A percentile compares a stretch with the other conserved stretches of the same genome.
These are phyloP conservation scores for Phytophthora fragariae DNA, from an alignment of 352 stramenopile species.

Conservation along the genomic window DNA sequence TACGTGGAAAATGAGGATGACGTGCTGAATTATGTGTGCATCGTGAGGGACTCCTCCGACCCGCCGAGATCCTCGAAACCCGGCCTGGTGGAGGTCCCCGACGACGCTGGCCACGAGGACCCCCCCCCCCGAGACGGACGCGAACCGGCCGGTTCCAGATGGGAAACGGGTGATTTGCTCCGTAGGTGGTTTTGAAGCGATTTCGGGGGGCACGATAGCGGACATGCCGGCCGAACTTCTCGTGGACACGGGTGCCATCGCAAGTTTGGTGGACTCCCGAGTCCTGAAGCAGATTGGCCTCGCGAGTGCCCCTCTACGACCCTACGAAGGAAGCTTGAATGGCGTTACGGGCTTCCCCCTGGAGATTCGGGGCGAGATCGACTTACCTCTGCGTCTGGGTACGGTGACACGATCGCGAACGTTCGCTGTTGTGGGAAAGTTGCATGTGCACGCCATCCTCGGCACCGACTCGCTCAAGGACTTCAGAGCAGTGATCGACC, in stretches of 20 bases:
- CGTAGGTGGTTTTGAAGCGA: background rate
- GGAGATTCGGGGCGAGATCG: background rate
- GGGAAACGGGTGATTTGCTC: background rate
- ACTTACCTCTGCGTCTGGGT: background rate
- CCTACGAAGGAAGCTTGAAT: background rate
- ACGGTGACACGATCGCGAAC: background rate
- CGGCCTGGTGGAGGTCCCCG: background rate
- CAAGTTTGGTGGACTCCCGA: background rate
- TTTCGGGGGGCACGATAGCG: background rate
- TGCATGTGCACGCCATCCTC: background rate
- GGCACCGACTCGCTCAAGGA: background rate
- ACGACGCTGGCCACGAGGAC: background rate
- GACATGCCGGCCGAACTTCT: background rate
- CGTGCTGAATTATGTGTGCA: background rate
- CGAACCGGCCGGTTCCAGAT: background rate
- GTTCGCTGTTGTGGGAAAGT: background rate
- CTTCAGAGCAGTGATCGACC: conserved; percentile 1
- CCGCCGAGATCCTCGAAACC: background rate
- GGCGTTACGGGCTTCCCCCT: background rate
- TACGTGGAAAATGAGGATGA: background rate
- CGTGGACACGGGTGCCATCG: background rate
- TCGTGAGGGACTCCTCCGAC: background rate
- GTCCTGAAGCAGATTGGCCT: background rate
- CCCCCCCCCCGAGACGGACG: background rate
- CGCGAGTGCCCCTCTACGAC: background rate